These are phyloP conservation scores for Serendipita indica DNA, from an alignment of 768 basidiomycete genomes.

Conservation along the genomic window DNA sequence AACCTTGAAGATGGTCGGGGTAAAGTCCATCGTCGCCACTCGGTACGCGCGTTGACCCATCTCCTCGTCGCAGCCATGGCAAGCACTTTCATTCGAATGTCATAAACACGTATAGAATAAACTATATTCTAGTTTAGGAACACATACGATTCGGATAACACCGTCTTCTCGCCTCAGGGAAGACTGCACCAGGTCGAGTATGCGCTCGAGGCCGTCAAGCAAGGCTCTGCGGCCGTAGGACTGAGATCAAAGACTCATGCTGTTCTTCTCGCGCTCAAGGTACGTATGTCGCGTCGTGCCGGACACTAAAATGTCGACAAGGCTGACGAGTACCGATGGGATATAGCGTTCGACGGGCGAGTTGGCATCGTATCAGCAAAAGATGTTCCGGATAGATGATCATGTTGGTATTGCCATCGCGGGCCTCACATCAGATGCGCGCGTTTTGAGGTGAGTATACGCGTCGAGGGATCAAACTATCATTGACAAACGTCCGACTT, in stretches of 20 bases:
- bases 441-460: constrained; percentile 66
- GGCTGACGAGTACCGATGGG: neutral
- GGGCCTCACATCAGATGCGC: constrained; percentile 95
- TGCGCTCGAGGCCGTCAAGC: constrained; percentile 98
- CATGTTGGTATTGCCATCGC: constrained; percentile 99
- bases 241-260: constrained; percentile 91
- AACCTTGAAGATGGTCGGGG: neutral
- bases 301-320: neutral
- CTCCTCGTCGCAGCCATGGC: neutral
- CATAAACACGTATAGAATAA: neutral
- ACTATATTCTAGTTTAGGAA: constrained; percentile 55
- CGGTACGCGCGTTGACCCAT: neutral
- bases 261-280: constrained; percentile 85
- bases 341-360: constrained; percentile 89
- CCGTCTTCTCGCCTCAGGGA: constrained; percentile 92
- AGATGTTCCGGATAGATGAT: constrained; percentile 99
- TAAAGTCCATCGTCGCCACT: neutral
- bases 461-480: neutral
- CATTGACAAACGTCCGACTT: neutral
- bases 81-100: neutral
- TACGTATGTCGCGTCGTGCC: constrained; percentile 22
- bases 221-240: constrained; percentile 97
- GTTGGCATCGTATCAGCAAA: constrained; percentile 98
- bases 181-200: constrained; percentile 96
- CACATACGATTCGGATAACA: constrained; percentile 98